A percentile compares a stretch with the other conserved stretches of the same genome.
phyloP scores from a whole-genome alignment of 2,329 filamentous ascomycete genomes.

The Oidium heveae region DNA sequence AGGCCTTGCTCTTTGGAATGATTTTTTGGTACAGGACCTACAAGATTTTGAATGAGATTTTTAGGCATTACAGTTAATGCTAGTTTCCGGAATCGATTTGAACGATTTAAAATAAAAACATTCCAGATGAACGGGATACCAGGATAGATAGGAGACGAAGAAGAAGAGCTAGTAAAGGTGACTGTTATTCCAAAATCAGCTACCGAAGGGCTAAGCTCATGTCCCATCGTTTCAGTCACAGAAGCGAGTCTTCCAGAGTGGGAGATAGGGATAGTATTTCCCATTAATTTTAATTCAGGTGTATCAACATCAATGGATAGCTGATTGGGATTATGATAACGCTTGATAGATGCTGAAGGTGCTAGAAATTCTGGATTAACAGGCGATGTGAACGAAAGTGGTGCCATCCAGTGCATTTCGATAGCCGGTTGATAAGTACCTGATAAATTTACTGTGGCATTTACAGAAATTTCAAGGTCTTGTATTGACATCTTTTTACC shows the following conservation, averaged over 20 bases:
- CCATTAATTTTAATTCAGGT: slow-evolving; percentile 31
- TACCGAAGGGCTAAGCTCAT: no score
- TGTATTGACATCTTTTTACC: slow-evolving; percentile 21
- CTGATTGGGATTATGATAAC: slow-evolving; percentile 35
- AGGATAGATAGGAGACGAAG: slow-evolving; percentile 30
- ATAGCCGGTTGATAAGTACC: slow-evolving; percentile 33
- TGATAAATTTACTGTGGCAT: slow-evolving; percentile 31
- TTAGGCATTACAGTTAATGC: slow-evolving; percentile 43
- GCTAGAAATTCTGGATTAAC: slow-evolving; percentile 36
- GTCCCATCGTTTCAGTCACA: slow-evolving; percentile 50
- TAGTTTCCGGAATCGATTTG: slow-evolving; percentile 35
- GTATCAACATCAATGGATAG: slow-evolving; percentile 33
- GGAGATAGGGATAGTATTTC: slow-evolving; percentile 26
- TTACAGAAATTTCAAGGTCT: slow-evolving; percentile 33
- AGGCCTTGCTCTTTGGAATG: slow-evolving; percentile 12
- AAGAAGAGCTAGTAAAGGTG: no score
- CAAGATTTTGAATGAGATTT: slow-evolving; percentile 1
- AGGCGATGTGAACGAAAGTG: slow-evolving; percentile 41
- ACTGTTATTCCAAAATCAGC: no score
- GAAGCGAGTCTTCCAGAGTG: slow-evolving; percentile 18
- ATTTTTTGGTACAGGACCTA: background rate
- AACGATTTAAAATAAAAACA: slow-evolving; percentile 53
- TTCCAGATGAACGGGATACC: slow-evolving; percentile 48
- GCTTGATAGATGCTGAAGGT: slow-evolving; percentile 31
- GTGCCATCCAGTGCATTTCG: slow-evolving; percentile 40